Base-by-base conservation (phyloP, 2,329 filamentous ascomycete genomes). In the Talaromyces sp. region DNA sequence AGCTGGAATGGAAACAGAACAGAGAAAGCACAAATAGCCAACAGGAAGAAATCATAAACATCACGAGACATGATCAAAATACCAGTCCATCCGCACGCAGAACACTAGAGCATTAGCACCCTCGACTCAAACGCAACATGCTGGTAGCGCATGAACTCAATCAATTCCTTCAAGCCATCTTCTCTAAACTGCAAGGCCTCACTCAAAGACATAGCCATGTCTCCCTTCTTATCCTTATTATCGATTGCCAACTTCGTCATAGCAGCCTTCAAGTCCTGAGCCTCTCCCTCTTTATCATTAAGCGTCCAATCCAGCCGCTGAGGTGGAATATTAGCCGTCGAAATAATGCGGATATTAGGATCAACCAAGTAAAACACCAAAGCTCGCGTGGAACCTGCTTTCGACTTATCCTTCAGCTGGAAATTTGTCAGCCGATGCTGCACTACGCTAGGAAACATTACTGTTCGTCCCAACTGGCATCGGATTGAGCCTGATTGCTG, bases 281-380 rank as follows among this genome's bases (percentile, higher is more conserved):
- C 52, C 9, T 72, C 52, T 10, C 71, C 66, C 0, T 54, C 49
- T 66, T 70, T 75, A 73, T 33, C 6, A 16, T 61, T 52, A n/a
- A 63, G 54, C 5, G 57, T 60, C 66, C 80, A 84, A 20, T 77
- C 70, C 20, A 72, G 58, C 55, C 77, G 77, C 64, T 83, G 81
- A 1, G 79, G 79, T 3, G 81, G 80, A 0, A 82, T 73, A 52
- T 83, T 81, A 1, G 75, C 73, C 0, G 78, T 83, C 3, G 73
- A 84, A 19, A 82, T 74, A 45, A 87, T 77, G 11, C 78, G 76
- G 9, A 74, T 68, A 35, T 78, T 69, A 0, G 85, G 84, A 57
- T 87, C 84, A 2, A 87, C 76, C 3, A 87, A 76, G 64, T 80
- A 86, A 33, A 87, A 74, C 0, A 78, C 79, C 0, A 87, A 63